Evolutionary conservation across 169 alveolate species (phyloP), one percentile per base, ranked within the genome.

Genomic region (Eimeria tenella): DNA sequence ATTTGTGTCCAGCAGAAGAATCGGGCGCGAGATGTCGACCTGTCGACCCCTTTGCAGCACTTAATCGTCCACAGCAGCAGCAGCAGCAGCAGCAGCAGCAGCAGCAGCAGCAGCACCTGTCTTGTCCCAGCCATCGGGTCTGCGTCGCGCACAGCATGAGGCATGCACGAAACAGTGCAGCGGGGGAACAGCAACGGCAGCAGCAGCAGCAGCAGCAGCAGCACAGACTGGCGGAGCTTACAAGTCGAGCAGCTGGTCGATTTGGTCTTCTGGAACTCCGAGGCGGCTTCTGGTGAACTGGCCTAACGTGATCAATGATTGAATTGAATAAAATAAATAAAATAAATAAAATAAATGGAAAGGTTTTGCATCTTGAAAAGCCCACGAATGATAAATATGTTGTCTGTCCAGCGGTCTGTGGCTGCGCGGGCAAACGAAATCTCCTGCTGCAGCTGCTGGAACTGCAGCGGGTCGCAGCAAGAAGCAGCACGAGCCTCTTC

Each of bases 321-420:
- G 42, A n/a, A n/a, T 68, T 68, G 3, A 68, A 68, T 3, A n/a
- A 60, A n/a, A 19, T 7, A 58, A 0, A 13, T 58, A 1, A 49
- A 49, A 71, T 13, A 55, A 19, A 19, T 25, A 21, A 82, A 4
- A 60, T 17, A n/a, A 83, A 25, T 5, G 11, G 21, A n/a, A 9
- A 13, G 62, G 4, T 19, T 4, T 1, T 5, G 5, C 5, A 19
- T 17, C 60, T n/a, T 13, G n/a, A 52, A n/a, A 21, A 3, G n/a
- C 94, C 31, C 21, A 90, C 94, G 86, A 21, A 90, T 50, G n/a
- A 82, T 55, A n/a, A 68, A 73, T 15, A 90, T 90, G 31, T 90
- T 90, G 55, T 90, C 94, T 5, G 89, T 90, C 94, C 94, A 90
- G 31, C 94, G 83, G 42, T 73, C 71, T 4, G 60, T 4, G 31